Percentiles rank a stretch among this genome's conserved stretches.
phyloP scores from a whole-genome alignment of 139 green algal genomes.

The Eudorina sp. region DNA sequence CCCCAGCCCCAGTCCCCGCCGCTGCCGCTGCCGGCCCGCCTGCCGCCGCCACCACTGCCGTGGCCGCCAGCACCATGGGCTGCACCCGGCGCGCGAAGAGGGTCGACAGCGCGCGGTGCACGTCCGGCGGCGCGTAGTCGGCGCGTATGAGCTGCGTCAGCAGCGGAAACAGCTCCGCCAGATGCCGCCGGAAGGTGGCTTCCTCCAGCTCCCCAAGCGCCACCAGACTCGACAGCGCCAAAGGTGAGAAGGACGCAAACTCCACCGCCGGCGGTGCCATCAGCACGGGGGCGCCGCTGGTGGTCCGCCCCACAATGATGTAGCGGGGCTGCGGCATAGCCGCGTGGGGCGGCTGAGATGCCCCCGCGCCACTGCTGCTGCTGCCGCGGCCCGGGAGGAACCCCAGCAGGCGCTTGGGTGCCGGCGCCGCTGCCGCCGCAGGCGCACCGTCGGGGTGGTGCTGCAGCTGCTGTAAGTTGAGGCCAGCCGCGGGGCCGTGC shows the following conservation, averaged over 20 bases:
- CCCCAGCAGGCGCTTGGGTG: conserved; percentile 8
- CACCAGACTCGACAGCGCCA: conserved; percentile 79
- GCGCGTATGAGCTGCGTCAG: conserved; percentile 87
- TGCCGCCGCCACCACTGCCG: neutral
- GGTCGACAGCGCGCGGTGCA: conserved; percentile 86
- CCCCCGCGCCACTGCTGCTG: neutral
- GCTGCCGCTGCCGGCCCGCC: neutral
- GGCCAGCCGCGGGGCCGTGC: neutral
- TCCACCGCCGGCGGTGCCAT: conserved; percentile 73
- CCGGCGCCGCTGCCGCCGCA: neutral
- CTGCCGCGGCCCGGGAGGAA: conserved; percentile 25
- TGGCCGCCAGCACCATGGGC: conserved; percentile 68
- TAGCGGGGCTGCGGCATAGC: conserved; percentile 24
- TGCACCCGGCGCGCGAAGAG: conserved; percentile 84
- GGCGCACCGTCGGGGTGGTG: neutral
- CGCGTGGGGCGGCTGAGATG: neutral
- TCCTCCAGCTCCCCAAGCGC: conserved; percentile 78
- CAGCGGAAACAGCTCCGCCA: conserved; percentile 91
- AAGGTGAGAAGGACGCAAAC: conserved; percentile 74
- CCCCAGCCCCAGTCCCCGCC: neutral
- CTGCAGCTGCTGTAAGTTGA: no score
- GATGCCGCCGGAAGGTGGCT: conserved; percentile 75
- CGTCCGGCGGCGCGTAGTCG: conserved; percentile 87
- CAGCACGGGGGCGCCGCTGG: conserved; percentile 54
- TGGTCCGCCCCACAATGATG: conserved; percentile 57